phyloP scores from a whole-genome alignment of 495 filamentous ascomycete genomes.

The Penicillium crystallinum region DNA sequence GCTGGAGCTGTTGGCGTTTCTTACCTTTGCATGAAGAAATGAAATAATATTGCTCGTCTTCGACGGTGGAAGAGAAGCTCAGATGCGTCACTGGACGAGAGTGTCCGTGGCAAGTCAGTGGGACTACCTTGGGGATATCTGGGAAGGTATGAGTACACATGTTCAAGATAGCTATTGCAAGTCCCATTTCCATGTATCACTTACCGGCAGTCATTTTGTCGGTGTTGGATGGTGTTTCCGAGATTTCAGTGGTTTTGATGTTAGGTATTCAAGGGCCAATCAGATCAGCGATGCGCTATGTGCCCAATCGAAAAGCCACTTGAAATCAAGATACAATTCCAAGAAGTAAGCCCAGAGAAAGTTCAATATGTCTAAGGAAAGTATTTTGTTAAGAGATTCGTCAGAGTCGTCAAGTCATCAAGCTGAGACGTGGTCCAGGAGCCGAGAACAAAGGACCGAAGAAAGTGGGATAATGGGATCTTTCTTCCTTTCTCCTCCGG shows the following conservation, averaged over 20 bases:
- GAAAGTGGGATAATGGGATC: constrained; percentile 1
- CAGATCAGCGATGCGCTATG: background rate
- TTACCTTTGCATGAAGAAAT: constrained; percentile 98
- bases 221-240: background rate
- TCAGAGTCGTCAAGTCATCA: constrained; percentile 46
- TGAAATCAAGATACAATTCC: constrained; percentile 6
- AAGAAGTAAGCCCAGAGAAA: constrained; percentile 12
- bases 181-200: background rate
- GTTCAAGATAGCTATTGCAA: background rate
- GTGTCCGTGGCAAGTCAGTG: constrained; percentile 94
- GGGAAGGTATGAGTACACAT: constrained; percentile 1
- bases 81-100: constrained; percentile 93
- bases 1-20: background rate
- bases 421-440: constrained; percentile 16
- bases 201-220: constrained; percentile 8
- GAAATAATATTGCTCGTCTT: constrained; percentile 85
- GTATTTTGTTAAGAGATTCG: constrained; percentile 42
- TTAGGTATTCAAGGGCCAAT: constrained; percentile 5
- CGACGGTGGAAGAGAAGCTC: constrained; percentile 82
- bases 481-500: background rate
- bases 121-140: constrained; percentile 72
- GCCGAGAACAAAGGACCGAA: constrained; percentile 19
- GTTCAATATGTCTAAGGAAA: constrained; percentile 23
- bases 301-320: background rate
- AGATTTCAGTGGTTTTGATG: constrained; percentile 1